Evolutionary conservation across 148 eudicot genomes (phyloP).

Genomic region (Rhododendron mucronatum): DNA sequence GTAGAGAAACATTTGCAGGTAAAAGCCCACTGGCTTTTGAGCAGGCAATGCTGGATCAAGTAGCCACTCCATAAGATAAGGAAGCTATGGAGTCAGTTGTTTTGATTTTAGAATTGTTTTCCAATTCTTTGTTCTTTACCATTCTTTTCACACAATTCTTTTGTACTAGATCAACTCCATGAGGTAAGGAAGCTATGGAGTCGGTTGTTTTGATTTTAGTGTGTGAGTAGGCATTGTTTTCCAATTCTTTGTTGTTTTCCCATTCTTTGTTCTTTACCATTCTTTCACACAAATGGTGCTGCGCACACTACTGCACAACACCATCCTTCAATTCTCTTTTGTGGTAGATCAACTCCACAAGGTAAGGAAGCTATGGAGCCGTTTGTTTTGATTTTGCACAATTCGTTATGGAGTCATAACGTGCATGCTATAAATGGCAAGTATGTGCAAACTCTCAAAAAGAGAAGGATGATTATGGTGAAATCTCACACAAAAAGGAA

Average conservation of each 20-base stretch:
- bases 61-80: not conserved
- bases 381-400: not conserved
- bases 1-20: slow-evolving; percentile 22
- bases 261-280: not conserved
- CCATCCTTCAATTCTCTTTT: not conserved
- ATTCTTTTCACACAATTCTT: slow-evolving; percentile 1
- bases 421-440: too few species aligned
- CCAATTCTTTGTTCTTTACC: not conserved
- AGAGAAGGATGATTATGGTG: not conserved
- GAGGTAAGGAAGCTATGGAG: not conserved
- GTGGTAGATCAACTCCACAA: not conserved
- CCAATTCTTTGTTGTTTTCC: not conserved
- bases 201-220: not conserved
- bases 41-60: not conserved
- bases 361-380: not conserved
- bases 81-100: not conserved
- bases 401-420: too few species aligned
- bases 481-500: not conserved
- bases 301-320: too few species aligned
- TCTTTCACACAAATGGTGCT: not conserved
- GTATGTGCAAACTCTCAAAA: not conserved
- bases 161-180: slow-evolving; percentile 1
- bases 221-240: slow-evolving; percentile 1
- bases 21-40: slow-evolving; percentile 31
- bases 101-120: not conserved